Base-by-base conservation (phyloP, 2,329 filamentous ascomycete species). In the Lachnellula occidentalis region DNA sequence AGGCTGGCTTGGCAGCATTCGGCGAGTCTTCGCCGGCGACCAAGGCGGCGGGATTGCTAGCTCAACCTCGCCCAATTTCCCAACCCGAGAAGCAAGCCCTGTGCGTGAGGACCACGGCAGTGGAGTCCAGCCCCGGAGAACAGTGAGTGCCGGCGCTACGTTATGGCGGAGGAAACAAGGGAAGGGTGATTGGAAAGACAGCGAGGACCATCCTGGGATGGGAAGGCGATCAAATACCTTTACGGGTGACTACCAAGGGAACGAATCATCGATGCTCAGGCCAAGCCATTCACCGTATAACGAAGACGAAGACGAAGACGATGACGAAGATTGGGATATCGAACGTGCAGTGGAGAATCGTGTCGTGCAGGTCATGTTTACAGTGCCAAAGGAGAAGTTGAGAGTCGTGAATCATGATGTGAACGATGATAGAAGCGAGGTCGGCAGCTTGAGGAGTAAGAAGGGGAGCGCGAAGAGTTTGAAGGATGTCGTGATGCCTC, bases 341-440 rank as follows among this genome's bases (percentile, higher is more conserved):
- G 88, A 92, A 68, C 77, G 79, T 53, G 87, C 87, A 2, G 81
- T 87, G 1, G 85, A 90, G 72, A 80, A 80, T 55, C 74, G 87
- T 21, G 76, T 88, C 8, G 87, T 92, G 57, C 88, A 92, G 70
- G 81, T 90, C 66, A 94, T 95, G 82, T 97, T 96, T 71, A 96
- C 92, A 0, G 90, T 96, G 57, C 92, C 94, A 2, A 90, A 87
- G 69, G 87, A 92, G 70, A 83, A 84, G 63, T 72, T 97, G 59
- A 76, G 92, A 24, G 91, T 97, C n/a, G 92, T 96, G 19, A 97
- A 97, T 69, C 86, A 82, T 49, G 87, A 87, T 65, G 72, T 76
- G n/a, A 70, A 69, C 58, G 68, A 76, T 34, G 74, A 76, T 59
- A 69, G 68, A 54, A 74, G 72, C 53, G 69, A 72, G 43, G 70